Base-by-base conservation (phyloP, 495 filamentous ascomycete species). In the Hypomontagnella submonticulosa region DNA sequence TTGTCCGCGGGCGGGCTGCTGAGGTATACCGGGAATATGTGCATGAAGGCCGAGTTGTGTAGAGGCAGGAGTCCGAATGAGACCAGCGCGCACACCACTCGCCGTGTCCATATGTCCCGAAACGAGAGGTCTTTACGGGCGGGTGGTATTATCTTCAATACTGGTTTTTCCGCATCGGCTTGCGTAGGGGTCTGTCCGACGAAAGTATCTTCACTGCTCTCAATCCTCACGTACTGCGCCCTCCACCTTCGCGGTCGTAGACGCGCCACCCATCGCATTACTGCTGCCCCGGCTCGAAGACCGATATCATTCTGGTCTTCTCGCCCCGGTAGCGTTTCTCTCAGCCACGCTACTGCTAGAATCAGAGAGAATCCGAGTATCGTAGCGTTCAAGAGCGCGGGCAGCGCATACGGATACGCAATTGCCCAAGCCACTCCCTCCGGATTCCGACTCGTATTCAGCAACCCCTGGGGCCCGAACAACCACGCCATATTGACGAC, bases 41-140 rank as follows among this genome's bases (percentile, higher is more conserved):
- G 83, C 75, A 88, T 90, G 80, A 91, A 94, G 6, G 90, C 87
- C 34, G 87, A 85, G 33, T 88, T 87, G 72, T 94, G 91, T 63
- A 91, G 80, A n/a, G 87, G 85, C 12, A 93, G 79, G 7, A 92
- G 79, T 37, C 83, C 85, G 33, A 92, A 88, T 3, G 83, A 80
- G 33, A 90, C 67, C 1, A 92, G 75, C 0, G 89, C 89, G 6
- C 83, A 73, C 16, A 88, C 59, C 5, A 92, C 81, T 42, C 88
- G 87, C 12, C 76, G 77, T 0, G 88, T 89, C 77, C 85, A 89
- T 32, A 90, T 88, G 15, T 78, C 76, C 13, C 80, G 77, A 74
- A 89, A 85, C 8, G 82, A 71, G 16, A 85, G 73, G 36, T 77
- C 75, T 47, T 78, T 73, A 33, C 69, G 73, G 0, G 37, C 67